Evolutionary conservation across 2,329 filamentous ascomycete species (phyloP).

Genomic region (Exophiala mesophila): DNA sequence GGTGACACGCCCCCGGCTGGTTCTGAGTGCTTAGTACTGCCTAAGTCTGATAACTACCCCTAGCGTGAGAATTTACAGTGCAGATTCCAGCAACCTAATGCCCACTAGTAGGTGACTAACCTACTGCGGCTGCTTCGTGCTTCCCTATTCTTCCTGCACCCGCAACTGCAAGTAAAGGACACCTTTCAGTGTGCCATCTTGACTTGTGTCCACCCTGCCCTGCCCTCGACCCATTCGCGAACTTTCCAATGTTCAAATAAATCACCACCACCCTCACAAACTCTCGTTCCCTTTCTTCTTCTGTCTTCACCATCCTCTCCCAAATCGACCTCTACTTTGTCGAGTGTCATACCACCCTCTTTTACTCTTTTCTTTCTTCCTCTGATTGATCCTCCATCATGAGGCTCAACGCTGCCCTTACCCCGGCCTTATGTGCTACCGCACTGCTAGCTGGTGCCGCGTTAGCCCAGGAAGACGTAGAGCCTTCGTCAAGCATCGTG

Average conservation of each 20-base stretch:
- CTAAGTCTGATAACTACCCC: no score
- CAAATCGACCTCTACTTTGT: slow-evolving; percentile 21
- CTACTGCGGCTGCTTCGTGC: background rate
- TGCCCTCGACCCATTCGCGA: slow-evolving; percentile 1
- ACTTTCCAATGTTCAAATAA: slow-evolving; percentile 11
- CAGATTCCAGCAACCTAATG: no score
- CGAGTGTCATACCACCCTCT: slow-evolving; percentile 10
- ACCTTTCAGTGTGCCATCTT: slow-evolving; percentile 25
- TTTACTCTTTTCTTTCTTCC: slow-evolving; percentile 7
- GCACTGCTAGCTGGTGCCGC: slow-evolving; percentile 64
- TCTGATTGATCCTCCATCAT: slow-evolving; percentile 49
- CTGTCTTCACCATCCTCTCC: slow-evolving; percentile 18
- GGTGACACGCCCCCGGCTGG: no score
- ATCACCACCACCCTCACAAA: slow-evolving; percentile 3
- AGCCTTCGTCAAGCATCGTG: slow-evolving; percentile 54
- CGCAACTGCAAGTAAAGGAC: slow-evolving; percentile 18
- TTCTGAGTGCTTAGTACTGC: no score
- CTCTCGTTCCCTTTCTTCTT: slow-evolving; percentile 13
- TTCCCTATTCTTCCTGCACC: background rate
- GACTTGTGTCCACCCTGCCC: no score
- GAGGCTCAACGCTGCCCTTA: slow-evolving; percentile 78
- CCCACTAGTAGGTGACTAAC: no score
- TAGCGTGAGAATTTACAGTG: no score
- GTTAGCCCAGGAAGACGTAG: slow-evolving; percentile 59
- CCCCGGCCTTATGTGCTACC: slow-evolving; percentile 63